Evolutionary conservation across 2,329 filamentous ascomycete species (phyloP), one percentile per base, ranked within the genome.

Genomic region (Arachnomyces sp.): DNA sequence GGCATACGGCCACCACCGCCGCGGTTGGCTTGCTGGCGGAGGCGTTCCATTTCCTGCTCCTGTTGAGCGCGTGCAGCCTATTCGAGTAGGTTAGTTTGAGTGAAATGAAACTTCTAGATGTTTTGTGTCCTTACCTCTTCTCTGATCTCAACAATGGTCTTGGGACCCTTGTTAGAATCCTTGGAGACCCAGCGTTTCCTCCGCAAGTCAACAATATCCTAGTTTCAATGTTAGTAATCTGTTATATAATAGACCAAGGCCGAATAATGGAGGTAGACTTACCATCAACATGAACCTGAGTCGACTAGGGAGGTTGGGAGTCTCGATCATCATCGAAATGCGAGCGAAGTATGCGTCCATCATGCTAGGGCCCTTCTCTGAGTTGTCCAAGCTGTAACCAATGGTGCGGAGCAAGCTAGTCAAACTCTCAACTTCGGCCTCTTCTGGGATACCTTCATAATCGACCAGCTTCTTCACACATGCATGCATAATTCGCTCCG

Each of bases 401-500:
- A 98, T 93, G 30, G 92, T 95, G 52, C 84, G 81, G 46, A 98
- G 77, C 48, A 98, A 75, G 69, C 93, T 95, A 55, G 83, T 88
- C 65, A 98, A 80, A 52, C 87, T 94, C 74, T 98, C 92, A 45
- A 98, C 84, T 63, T 95, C 89, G 39, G 90, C 86, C 68, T 98
- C 92, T 54, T 98, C 92, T 33, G 92, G 92, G 45, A 87, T 72
- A 46, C 86, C 88, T 58, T 90, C 84, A 66, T 93, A 96, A 68
- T 98, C 90, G 51, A 98, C 86, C 48, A 98, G 78, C 68, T 94
- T 95, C 71, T 88, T 83, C 18, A 98, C 88, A 76, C 92, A 98
- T 67, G 95, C 87, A 72, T 98, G 90, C 92, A 98, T 98, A 68
- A 98, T 98, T 63, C 90, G 86, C 65, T 95, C 86, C 46, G 92